Conservation (phyloP, 176 grass and related monocot genomes). For the Oryza longistaminata region DNA sequence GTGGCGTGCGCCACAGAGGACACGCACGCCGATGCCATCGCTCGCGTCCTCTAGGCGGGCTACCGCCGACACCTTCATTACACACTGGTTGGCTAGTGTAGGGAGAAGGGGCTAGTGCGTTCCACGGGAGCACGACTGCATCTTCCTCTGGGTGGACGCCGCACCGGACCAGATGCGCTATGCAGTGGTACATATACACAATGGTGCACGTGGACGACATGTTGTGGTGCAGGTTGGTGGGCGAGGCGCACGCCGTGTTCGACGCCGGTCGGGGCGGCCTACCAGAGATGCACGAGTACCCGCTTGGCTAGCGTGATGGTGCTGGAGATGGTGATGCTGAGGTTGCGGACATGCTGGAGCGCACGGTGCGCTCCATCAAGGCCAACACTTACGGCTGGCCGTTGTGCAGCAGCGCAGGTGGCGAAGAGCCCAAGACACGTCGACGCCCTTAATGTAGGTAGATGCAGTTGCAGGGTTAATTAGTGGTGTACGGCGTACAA, state of each 20-base stretch:
- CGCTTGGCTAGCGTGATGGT: constrained; percentile 30
- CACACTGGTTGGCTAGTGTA: no score
- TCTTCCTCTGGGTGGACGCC: constrained; percentile 36
- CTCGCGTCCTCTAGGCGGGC: no score
- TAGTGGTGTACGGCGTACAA: no score
- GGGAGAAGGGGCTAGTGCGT: no score
- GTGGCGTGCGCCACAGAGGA: no score
- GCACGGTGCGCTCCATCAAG: constrained; percentile 26
- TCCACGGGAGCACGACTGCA: no score
- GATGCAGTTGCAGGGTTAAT: no score
- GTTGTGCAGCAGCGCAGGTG: constrained; percentile 35
- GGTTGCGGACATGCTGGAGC: constrained; percentile 21
- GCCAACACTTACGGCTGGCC: constrained; percentile 50
- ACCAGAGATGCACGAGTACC: constrained; percentile 67
- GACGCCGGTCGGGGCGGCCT: constrained; percentile 26
- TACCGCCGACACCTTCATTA: no score
- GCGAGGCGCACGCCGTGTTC: constrained; percentile 55
- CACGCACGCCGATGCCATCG: no score
- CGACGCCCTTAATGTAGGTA: no score
- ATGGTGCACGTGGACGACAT: constrained; percentile 7
- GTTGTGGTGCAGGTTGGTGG: constrained; percentile 57
- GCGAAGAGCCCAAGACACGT: constrained; percentile 47
- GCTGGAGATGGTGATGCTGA: constrained; percentile 10
- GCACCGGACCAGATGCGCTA: no score
- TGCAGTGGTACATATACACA: no score